A percentile compares a stretch with the other conserved stretches of the same genome.
Conservation (phyloP, 129 eudicot genomes). For the Mikania micrantha region DNA sequence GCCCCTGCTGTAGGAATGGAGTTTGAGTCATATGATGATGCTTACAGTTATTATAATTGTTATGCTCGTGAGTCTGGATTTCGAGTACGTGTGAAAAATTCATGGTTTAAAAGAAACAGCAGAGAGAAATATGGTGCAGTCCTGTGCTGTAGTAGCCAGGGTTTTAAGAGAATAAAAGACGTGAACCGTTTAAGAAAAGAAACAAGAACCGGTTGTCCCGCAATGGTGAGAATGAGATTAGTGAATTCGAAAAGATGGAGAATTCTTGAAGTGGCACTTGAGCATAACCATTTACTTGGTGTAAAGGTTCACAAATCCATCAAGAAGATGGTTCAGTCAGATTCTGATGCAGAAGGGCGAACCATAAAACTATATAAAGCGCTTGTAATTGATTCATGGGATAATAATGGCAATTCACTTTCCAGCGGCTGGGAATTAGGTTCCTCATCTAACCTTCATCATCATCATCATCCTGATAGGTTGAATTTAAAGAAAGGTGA, state of each 20-base stretch:
- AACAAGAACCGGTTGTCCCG: constrained; percentile 95
- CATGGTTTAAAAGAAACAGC: constrained; percentile 85
- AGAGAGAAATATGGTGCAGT: constrained; percentile 91
- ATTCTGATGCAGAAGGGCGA: constrained; percentile 45
- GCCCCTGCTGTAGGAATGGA: constrained; percentile 87
- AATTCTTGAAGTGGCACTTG: constrained; percentile 68
- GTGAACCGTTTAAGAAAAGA: constrained; percentile 66
- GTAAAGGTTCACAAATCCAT: constrained; percentile 39
- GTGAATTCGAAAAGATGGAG: constrained; percentile 87
- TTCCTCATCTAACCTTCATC: constrained; percentile 22
- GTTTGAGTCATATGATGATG: constrained; percentile 91
- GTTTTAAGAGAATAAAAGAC: constrained; percentile 78
- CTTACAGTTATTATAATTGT: constrained; percentile 76
- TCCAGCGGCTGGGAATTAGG: constrained; percentile 30
- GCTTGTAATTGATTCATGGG: constrained; percentile 66
- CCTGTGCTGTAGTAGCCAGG: constrained; percentile 85
- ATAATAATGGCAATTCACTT: constrained; percentile 30
- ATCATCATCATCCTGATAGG: constrained; percentile 33
- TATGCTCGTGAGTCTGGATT: constrained; percentile 81
- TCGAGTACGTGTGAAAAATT: constrained; percentile 79
- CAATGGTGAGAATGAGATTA: constrained; percentile 83
- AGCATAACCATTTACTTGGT: constrained; percentile 80
- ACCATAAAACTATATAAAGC: constrained; percentile 61
- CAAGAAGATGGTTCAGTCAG: constrained; percentile 41
- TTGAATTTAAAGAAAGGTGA: constrained; percentile 77